Conservation (phyloP, 768 basidiomycete genomes). For the Gymnopilus junonius region DNA sequence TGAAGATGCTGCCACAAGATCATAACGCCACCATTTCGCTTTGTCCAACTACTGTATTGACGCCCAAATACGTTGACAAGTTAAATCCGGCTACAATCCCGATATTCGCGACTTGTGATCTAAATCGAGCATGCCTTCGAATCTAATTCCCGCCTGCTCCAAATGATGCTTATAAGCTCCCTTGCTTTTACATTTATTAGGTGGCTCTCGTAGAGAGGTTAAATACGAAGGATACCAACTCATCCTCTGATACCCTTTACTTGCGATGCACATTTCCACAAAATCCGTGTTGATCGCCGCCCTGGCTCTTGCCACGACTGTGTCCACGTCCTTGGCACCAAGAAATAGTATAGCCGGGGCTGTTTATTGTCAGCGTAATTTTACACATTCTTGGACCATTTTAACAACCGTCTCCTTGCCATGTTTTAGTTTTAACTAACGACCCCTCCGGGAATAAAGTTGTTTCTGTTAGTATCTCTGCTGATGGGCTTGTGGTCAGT, state of each 20-base stretch:
- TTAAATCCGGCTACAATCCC: too few species aligned
- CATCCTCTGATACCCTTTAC: background rate
- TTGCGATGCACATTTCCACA: background rate
- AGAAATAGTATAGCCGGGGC: constrained; percentile 27
- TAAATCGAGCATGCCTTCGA: too few species aligned
- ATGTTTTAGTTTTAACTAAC: constrained; percentile 50
- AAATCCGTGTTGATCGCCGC: background rate
- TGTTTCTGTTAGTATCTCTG: constrained; percentile 43
- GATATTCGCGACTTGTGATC: too few species aligned
- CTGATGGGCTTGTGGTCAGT: constrained; percentile 49
- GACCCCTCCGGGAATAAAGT: constrained; percentile 49
- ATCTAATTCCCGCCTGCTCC: too few species aligned
- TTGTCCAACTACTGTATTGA: background rate
- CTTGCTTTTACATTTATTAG: background rate
- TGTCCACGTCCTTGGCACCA: background rate
- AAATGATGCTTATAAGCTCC: too few species aligned
- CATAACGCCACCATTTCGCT: background rate
- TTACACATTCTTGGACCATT: background rate
- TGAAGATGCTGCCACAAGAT: background rate
- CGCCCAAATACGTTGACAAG: background rate
- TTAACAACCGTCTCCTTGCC: background rate
- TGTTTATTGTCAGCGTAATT: constrained; percentile 26
- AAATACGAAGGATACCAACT: too few species aligned
- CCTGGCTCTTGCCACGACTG: background rate
- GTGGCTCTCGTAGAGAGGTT: background rate